Evolutionary conservation across 2,329 filamentous ascomycete genomes (phyloP), one percentile per base, ranked within the genome.

Genomic region (Stemphylium beticola): DNA sequence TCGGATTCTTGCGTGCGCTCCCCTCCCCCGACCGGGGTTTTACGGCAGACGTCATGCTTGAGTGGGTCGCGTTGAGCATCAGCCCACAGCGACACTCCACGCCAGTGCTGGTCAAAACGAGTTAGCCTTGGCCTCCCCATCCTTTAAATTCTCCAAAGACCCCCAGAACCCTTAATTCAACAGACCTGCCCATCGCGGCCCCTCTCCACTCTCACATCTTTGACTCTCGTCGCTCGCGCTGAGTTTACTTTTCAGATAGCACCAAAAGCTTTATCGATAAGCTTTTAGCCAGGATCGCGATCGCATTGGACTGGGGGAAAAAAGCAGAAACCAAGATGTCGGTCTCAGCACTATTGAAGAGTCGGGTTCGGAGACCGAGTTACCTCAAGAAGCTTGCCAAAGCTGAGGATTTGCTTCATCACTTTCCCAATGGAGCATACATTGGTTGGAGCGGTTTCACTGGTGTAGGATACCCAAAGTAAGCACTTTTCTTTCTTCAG

Each of bases 401-500:
- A 67, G 86, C 92, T 33, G 86, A 95, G 75, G 91, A 96, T 74
- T 77, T 96, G 61, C 83, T 96, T 56, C 83, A 89, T 60, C 83
- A 90, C 65, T 96, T 96, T 69, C 92, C 92, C 61, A 85, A 95
- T 81, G 88, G 87, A 71, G 78, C 90, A n/a, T 95, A 95, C 76
- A 85, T 96, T 67, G 92, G 92, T 69, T 96, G 92, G 92, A 92
- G 87, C 61, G 92, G 92, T 9, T 96, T 96, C 77, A 96, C 92
- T 11, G 92, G 91, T 67, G 91, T 96, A 49, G 91, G 91, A 55
- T 95, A 95, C 78, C 91, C 91, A 60, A 95, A 95, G 89, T 90
- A 79, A 67, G 85, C 79, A 29, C 7, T 15, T 46, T 20, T 24
- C 20, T 18, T 31, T 31, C 31, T 31, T 52, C 37, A 24, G 41